Evolutionary conservation across 2,329 filamentous ascomycete species (phyloP), one percentile per base, ranked within the genome.

Genomic region (Sporothrix phasma): DNA sequence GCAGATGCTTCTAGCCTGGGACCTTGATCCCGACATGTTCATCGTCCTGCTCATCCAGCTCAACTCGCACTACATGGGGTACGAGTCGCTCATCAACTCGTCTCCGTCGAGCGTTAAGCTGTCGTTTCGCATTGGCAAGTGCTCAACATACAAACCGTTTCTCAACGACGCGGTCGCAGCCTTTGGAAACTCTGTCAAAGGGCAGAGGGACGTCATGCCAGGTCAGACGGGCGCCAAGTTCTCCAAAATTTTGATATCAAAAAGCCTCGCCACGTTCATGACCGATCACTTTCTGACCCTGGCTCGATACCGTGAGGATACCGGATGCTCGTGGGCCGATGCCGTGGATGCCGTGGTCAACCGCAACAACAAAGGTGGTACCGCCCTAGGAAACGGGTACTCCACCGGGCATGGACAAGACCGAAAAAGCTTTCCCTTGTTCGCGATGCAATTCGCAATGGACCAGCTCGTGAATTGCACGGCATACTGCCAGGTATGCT

Each of bases 401-500:
- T 5, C 24, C 15, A 1, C 22, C 10, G 24, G 26, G 15, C 13
- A 13, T 26, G 1, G 19, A 7, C 17, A 31, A n/a, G n/a, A n/a
- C n/a, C n/a, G n/a, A 6, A 62, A 31, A 13, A 86, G 82, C 53
- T 74, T 85, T 41, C 81, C 82, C 1, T 73, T 87, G 31, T 68
- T 83, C 31, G 80, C 81, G 1, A 89, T 90, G 80, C 88, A 95
- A 68, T 94, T 92, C 69, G 80, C 86, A 0, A 77, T 96, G 29
- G 85, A 87, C 1, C 89, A 92, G 70, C 85, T 96, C 66, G 82
- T 89, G 7, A 86, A 85, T 65, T 96, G 90, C 72, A 91, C 89
- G 0, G 86, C 94, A 62, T 96, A 93, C 73, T 97, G 92, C 73
- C 81, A 96, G 63, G 86, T 92, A 26, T 97, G 92, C 70, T 89